These are phyloP conservation scores for Suillus paluster DNA, from an alignment of 768 basidiomycete species.

Conservation along the genomic window DNA sequence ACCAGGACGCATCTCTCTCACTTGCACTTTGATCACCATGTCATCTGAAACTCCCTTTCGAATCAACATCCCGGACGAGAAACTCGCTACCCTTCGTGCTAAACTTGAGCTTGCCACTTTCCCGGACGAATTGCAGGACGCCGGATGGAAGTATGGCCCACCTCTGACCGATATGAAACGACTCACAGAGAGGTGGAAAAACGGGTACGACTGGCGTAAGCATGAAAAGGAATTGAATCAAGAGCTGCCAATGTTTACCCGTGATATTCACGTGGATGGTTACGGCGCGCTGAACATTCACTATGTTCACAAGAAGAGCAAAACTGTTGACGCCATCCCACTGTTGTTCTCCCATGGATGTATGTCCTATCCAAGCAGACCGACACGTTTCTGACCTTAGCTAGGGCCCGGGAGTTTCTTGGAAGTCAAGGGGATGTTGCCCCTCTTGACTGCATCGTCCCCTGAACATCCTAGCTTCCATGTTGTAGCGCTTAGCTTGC, in stretches of 20 bases:
- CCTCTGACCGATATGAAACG: constrained; percentile 54
- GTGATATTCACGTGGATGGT: constrained; percentile 51
- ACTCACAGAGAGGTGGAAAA: constrained; percentile 53
- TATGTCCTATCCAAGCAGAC: constrained; percentile 8
- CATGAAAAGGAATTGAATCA: constrained; percentile 53
- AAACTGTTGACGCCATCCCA: constrained; percentile 49
- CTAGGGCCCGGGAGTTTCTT: too few relatives aligned
- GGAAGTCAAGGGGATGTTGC: too few relatives aligned
- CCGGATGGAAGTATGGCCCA: constrained; percentile 55
- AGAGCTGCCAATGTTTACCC: constrained; percentile 39
- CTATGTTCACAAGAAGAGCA: constrained; percentile 59
- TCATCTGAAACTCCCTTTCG: constrained; percentile 40
- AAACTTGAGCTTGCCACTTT: constrained; percentile 53
- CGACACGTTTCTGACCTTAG: too few relatives aligned
- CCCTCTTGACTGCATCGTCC: too few relatives aligned
- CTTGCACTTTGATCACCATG: too few relatives aligned
- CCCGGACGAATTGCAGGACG: constrained; percentile 62
- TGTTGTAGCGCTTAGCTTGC: too few relatives aligned
- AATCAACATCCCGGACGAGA: constrained; percentile 47
- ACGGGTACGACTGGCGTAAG: constrained; percentile 59
- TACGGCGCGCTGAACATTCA: constrained; percentile 57
- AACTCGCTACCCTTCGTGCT: constrained; percentile 42
- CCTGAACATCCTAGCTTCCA: too few relatives aligned
- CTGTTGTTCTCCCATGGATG: constrained; percentile 69
- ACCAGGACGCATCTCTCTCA: too few relatives aligned